These are phyloP conservation scores for Pseudoneurospora amorphoporcata DNA, from an alignment of 495 filamentous ascomycete genomes.

Conservation along the genomic window DNA sequence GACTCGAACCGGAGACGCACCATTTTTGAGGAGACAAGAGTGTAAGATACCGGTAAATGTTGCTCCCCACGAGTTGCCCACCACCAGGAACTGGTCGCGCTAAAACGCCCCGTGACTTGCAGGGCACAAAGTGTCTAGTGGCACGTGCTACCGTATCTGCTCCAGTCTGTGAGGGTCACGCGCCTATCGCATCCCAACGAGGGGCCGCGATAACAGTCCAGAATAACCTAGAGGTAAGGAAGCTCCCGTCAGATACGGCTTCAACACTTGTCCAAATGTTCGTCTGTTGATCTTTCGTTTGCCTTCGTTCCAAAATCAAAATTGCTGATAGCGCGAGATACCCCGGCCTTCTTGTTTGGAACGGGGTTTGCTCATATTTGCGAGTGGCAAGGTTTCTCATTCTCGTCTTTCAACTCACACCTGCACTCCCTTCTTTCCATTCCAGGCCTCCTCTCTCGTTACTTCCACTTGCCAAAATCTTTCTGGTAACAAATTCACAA, in stretches of 20 bases:
- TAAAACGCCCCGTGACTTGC: not conserved
- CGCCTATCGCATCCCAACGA: slow-evolving; percentile 18
- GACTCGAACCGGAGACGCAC: not conserved
- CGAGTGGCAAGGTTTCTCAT: not conserved
- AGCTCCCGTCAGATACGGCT: not conserved
- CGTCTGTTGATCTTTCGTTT: not conserved
- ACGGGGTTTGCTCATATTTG: not conserved
- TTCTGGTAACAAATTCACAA: not conserved
- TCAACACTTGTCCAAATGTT: not conserved
- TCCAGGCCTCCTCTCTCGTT: not conserved
- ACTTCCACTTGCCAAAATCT: not conserved
- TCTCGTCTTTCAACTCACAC: not conserved
- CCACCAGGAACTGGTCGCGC: not conserved
- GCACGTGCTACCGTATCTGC: slow-evolving; percentile 18
- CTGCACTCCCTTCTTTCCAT: not conserved
- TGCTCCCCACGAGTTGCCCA: not conserved
- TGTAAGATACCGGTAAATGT: not conserved
- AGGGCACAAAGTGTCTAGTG: not conserved
- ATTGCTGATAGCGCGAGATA: not conserved
- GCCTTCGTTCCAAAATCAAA: not conserved
- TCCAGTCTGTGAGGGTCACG: slow-evolving; percentile 23
- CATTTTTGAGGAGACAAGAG: not conserved
- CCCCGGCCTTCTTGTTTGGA: not conserved
- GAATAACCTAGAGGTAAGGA: not conserved
- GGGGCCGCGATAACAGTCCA: not conserved